phyloP scores from a whole-genome alignment of 129 eudicot genomes.

The Ambrosia artemisiifolia region DNA sequence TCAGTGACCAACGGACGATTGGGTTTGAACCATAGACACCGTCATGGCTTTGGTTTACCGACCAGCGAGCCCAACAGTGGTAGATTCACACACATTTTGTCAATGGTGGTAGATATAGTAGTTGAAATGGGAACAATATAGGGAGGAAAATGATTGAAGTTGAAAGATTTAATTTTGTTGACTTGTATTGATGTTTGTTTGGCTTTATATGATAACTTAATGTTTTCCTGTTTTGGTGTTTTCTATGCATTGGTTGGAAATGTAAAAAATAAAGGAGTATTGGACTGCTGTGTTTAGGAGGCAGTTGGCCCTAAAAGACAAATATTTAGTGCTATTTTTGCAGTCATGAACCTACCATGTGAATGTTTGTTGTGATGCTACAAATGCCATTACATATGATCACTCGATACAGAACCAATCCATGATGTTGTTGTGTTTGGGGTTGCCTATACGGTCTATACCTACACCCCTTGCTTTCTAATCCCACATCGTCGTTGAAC shows the following conservation, averaged over 20 bases:
- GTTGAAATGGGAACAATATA: constrained; percentile 28
- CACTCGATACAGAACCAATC: no score
- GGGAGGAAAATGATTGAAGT: constrained; percentile 39
- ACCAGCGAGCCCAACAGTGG: neutral
- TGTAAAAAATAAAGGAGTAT: constrained; percentile 19
- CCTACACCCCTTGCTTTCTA: no score
- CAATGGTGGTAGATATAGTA: constrained; percentile 41
- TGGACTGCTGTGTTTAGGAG: constrained; percentile 22
- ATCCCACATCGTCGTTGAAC: no score
- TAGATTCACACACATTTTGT: constrained; percentile 32
- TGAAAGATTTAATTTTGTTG: constrained; percentile 30
- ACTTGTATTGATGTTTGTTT: constrained; percentile 23
- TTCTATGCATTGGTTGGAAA: constrained; percentile 22
- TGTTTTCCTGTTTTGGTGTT: constrained; percentile 30
- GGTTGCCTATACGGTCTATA: no score
- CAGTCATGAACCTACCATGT: constrained; percentile 22
- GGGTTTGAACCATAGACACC: neutral
- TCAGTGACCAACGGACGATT: constrained; percentile 1
- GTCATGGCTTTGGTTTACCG: constrained; percentile 8
- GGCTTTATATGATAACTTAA: constrained; percentile 21
- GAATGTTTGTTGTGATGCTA: constrained; percentile 18
- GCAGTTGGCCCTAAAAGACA: constrained; percentile 28
- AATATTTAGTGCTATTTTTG: constrained; percentile 11
- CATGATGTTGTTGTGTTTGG: no score
- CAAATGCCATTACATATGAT: constrained; percentile 8